These are phyloP conservation scores for Nepenthes alata DNA, from an alignment of 179 eudicot species.

Conservation along the genomic window DNA sequence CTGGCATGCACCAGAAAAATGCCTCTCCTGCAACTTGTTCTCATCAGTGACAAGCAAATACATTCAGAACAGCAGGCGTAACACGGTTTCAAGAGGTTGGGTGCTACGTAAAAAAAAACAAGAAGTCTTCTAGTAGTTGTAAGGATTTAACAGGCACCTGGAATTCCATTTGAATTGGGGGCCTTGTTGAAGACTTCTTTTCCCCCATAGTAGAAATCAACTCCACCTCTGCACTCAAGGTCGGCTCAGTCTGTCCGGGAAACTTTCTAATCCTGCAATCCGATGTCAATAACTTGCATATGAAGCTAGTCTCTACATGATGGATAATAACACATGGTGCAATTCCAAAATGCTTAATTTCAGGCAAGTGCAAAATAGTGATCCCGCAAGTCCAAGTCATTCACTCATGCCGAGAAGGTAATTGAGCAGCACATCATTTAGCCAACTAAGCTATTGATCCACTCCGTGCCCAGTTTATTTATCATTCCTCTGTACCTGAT, in stretches of 20 bases:
- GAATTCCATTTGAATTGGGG: slow-evolving; percentile 99
- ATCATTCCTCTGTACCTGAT: too few relatives aligned
- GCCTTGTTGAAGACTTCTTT: slow-evolving; percentile 90
- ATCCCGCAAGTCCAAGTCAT: background rate
- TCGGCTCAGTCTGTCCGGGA: slow-evolving; percentile 98
- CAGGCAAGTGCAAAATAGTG: too few relatives aligned
- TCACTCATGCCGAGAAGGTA: background rate
- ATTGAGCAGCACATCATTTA: background rate
- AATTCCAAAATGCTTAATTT: background rate
- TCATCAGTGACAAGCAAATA: background rate
- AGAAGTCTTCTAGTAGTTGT: too few relatives aligned
- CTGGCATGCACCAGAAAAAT: too few relatives aligned
- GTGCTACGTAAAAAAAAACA: too few relatives aligned
- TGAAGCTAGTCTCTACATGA: background rate
- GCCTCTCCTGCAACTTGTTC: background rate
- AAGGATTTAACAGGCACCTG: slow-evolving; percentile 34
- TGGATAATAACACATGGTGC: too few relatives aligned
- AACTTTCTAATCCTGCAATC: slow-evolving; percentile 84
- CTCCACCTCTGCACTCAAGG: slow-evolving; percentile 98
- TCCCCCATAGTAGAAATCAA: slow-evolving; percentile 91
- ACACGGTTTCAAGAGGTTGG: too few relatives aligned
- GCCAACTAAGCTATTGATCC: too few relatives aligned
- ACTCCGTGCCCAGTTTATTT: too few relatives aligned
- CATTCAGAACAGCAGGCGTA: background rate
- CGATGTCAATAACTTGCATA: background rate